Conservation (phyloP, 345 rosid genomes). For the Aquilaria sinensis region DNA sequence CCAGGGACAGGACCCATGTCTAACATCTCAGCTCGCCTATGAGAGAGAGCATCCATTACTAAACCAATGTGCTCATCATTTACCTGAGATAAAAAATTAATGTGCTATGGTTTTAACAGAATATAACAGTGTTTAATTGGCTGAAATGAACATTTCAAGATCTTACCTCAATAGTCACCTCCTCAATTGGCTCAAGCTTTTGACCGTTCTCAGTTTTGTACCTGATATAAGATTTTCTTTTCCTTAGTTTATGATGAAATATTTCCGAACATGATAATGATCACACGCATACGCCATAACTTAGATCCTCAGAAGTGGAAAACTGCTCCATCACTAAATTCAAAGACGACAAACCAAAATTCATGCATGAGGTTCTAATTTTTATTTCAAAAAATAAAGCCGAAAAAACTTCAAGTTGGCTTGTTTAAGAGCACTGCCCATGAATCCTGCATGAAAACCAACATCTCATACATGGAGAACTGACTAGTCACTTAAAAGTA, state of each 20-base stretch:
- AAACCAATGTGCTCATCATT: conserved; percentile 94
- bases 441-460: too few species aligned
- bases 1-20: conserved; percentile 99
- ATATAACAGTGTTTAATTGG: conserved; percentile 7
- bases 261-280: neutral
- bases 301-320: too few species aligned
- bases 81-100: conserved; percentile 30
- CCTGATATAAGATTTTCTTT: conserved; percentile 36
- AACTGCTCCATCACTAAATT: neutral
- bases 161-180: conserved; percentile 79
- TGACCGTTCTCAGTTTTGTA: conserved; percentile 59
- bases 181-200: conserved; percentile 95
- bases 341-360: too few species aligned
- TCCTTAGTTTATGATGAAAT: neutral
- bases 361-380: too few species aligned
- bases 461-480: too few species aligned
- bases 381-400: too few species aligned
- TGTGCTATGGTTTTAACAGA: conserved; percentile 5
- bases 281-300: neutral
- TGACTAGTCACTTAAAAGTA: too few species aligned
- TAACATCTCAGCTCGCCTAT: conserved; percentile 72
- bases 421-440: too few species aligned
- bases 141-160: neutral
- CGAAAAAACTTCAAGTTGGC: too few species aligned
- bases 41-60: conserved; percentile 93